Base-by-base conservation (phyloP, 1,284 basidiomycete genomes). In the Marasmius sp. region DNA sequence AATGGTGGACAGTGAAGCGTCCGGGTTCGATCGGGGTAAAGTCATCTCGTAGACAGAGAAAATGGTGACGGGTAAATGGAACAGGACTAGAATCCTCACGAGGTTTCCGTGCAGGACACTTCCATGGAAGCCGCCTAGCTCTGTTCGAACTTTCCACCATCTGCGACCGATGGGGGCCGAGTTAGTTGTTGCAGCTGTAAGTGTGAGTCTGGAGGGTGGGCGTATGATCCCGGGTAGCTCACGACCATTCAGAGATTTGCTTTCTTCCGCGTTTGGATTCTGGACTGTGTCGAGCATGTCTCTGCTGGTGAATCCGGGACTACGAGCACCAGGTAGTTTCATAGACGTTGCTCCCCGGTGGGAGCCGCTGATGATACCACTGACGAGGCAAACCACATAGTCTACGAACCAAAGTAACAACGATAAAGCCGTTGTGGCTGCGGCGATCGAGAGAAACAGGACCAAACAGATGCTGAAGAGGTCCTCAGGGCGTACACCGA, bases 1-100 rank as follows among this genome's bases (percentile, higher is more conserved):
- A 61, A 89, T 83, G 41, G 88, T 86, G 5, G 80, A 75, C 4
- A 82, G 68, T 1, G 85, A 85, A 1, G 85, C 85, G 6, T 81
- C 47, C 14, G 48, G 50, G 6, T 22, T 74, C 2, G 77, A 68
- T 37, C 74, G 75, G 27, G 82, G 80, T 43, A 89, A 77, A 4
- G 87, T 85, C 81, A 96, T 89, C 69, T 95, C 90, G 73, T 93
- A 97, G 64, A 87, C 88, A 6, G 94, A 94, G 74, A 97, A 95
- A 59, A 95, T 86, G 41, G 94, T 97, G 67, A 98, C 84, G 10
- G 96, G 96, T 20, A 98, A 85, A 77, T 98, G 96, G 79, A 98
- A 98, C 45, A 97, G 81, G 59, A 96, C 81, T 49, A 98, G 84
- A 61, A 97, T 81, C 57, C 97, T 90, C 59, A 96, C 86, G 57